Evolutionary conservation across 2,329 filamentous ascomycete genomes (phyloP).

Genomic region (Ceratocystis diversiconidia): DNA sequence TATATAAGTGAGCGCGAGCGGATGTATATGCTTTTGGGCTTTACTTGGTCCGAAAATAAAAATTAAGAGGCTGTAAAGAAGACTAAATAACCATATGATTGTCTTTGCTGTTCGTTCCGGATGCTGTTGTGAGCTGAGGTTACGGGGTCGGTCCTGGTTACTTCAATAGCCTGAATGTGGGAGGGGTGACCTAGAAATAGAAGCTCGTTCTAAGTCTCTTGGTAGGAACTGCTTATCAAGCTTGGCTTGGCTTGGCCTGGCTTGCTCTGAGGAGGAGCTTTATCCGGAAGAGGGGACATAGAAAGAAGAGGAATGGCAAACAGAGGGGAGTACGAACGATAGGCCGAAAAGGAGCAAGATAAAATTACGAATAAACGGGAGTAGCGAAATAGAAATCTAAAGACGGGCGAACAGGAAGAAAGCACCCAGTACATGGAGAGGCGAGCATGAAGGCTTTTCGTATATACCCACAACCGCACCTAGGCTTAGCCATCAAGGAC

Average conservation of each 20-base stretch:
- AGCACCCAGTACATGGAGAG: too few relatives aligned
- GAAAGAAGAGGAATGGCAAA: background rate
- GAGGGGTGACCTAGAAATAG: too few relatives aligned
- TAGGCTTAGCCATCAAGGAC: too few relatives aligned
- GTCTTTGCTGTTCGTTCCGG: background rate
- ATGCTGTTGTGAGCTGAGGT: background rate
- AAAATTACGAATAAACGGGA: background rate
- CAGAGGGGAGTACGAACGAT: background rate
- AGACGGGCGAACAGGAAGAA: background rate
- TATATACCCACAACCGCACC: too few relatives aligned
- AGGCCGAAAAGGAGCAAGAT: too few relatives aligned
- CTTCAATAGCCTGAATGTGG: too few relatives aligned
- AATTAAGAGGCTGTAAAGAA: conserved; percentile 3
- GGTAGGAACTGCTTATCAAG: too few relatives aligned
- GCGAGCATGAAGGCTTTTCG: too few relatives aligned
- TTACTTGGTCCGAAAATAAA: background rate
- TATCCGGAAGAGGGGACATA: background rate
- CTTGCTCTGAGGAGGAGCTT: background rate
- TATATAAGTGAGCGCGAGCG: background rate
- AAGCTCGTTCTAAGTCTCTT: too few relatives aligned
- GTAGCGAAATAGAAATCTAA: background rate
- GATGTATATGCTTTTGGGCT: background rate
- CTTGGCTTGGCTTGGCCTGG: background rate
- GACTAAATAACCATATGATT: background rate
- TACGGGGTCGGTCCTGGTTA: background rate